Percentiles rank a stretch among this genome's conserved stretches.
phyloP scores from a whole-genome alignment of 441 rosid genomes.

The Aquilaria agallochum region DNA sequence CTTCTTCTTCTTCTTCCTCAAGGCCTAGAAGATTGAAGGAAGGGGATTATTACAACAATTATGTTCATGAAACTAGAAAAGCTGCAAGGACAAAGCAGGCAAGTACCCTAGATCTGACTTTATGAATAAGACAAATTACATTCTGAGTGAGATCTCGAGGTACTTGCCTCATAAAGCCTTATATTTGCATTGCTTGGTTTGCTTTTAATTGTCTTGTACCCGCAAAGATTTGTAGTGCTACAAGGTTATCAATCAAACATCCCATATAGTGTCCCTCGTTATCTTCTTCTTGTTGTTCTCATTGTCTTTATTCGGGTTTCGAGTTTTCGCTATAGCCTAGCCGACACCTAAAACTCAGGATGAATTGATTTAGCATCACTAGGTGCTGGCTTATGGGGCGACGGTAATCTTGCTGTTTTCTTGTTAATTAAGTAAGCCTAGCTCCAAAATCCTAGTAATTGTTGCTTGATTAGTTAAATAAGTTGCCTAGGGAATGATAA shows the following conservation, averaged over 20 bases:
- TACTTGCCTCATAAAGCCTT: slow-evolving; percentile 31
- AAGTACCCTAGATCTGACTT: slow-evolving; percentile 85
- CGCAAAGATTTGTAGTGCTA: too few species aligned
- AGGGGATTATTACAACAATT: slow-evolving; percentile 20
- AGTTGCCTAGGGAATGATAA: not conserved
- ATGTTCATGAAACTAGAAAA: slow-evolving; percentile 17
- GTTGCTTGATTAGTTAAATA: not conserved
- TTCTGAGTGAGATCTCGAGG: slow-evolving; percentile 77
- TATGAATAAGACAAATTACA: slow-evolving; percentile 50
- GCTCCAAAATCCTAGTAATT: slow-evolving; percentile 8
- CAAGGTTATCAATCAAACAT: too few species aligned
- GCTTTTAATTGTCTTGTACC: too few species aligned
- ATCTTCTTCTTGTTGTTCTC: too few species aligned
- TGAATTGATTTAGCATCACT: too few species aligned
- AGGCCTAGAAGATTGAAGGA: slow-evolving; percentile 35
- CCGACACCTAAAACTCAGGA: too few species aligned
- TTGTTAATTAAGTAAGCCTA: slow-evolving; percentile 8
- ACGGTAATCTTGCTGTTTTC: not conserved
- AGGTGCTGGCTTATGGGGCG: too few species aligned
- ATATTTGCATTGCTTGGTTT: too few species aligned
- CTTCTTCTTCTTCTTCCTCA: slow-evolving; percentile 41
- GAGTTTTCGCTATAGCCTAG: too few species aligned
- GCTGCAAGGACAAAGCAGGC: slow-evolving; percentile 32
- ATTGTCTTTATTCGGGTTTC: too few species aligned
- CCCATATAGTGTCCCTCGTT: too few species aligned